phyloP scores from a whole-genome alignment of 2,329 filamentous ascomycete genomes.

The Coniella vitis region DNA sequence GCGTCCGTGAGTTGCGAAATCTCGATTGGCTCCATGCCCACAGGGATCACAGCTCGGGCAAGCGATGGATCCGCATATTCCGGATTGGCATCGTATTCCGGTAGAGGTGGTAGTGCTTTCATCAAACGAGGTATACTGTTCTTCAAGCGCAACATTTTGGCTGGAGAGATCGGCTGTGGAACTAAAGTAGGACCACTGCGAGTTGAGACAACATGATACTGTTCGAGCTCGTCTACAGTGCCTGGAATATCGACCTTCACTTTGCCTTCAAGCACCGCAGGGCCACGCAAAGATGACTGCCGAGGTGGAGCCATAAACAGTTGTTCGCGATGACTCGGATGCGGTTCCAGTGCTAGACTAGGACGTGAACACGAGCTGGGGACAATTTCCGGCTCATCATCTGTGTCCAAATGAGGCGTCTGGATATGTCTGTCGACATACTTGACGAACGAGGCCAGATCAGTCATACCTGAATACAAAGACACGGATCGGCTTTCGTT shows the following conservation, averaged over 20 bases:
- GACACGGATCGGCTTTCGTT: slow-evolving; percentile 19
- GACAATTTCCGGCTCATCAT: neutral
- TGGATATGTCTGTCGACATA: slow-evolving; percentile 17
- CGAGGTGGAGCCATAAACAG: slow-evolving; percentile 7
- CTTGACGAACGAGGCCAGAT: slow-evolving; percentile 20
- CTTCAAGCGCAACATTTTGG: slow-evolving; percentile 36
- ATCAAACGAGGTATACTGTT: slow-evolving; percentile 45
- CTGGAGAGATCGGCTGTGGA: slow-evolving; percentile 43
- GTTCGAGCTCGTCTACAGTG: slow-evolving; percentile 4
- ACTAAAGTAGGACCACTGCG: slow-evolving; percentile 30
- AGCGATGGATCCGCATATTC: slow-evolving; percentile 6
- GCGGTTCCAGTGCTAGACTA: neutral
- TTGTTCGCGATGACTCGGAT: neutral
- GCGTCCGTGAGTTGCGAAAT: slow-evolving; percentile 14
- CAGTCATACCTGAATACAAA: slow-evolving; percentile 18
- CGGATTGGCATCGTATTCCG: slow-evolving; percentile 20
- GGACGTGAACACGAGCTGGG: neutral
- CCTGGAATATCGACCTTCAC: slow-evolving; percentile 1
- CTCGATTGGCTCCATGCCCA: slow-evolving; percentile 12
- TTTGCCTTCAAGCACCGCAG: slow-evolving; percentile 4
- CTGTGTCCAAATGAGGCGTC: neutral
- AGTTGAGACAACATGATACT: slow-evolving; percentile 13
- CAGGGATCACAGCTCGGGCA: slow-evolving; percentile 5
- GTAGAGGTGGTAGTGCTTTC: slow-evolving; percentile 44
- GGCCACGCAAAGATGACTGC: slow-evolving; percentile 8